phyloP scores from a whole-genome alignment of 176 grass and related monocot species.

The Cenchrus americanus region DNA sequence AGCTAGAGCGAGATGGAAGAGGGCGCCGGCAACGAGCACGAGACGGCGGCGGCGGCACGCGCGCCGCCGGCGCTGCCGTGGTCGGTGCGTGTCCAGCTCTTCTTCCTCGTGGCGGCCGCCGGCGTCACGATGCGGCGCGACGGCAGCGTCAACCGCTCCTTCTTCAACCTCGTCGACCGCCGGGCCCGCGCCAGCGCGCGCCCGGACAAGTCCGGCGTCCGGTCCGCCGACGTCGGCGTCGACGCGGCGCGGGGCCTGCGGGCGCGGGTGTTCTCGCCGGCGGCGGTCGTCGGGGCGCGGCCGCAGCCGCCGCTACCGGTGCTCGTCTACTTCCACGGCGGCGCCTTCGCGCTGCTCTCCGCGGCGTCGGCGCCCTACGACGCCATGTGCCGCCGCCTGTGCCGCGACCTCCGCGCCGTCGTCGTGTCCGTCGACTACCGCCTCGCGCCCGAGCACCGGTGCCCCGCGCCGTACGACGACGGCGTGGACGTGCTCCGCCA shows the following conservation, averaged over 20 bases:
- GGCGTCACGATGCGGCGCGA: constrained; percentile 49
- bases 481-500: constrained; percentile 31
- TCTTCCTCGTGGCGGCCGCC: neutral
- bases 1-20: neutral
- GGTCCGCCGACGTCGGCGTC: constrained; percentile 57
- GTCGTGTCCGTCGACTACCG: constrained; percentile 58
- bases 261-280: constrained; percentile 55
- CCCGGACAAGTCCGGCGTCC: constrained; percentile 44
- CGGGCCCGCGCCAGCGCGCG: constrained; percentile 7
- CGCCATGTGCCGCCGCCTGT: constrained; percentile 52
- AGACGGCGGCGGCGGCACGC: neutral
- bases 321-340: constrained; percentile 71
- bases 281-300: neutral
- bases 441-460: constrained; percentile 57
- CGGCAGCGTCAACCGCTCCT: constrained; percentile 59
- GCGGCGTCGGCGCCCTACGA: constrained; percentile 45
- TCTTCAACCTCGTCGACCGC: constrained; percentile 53
- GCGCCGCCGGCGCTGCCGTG: constrained; percentile 44
- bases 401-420: constrained; percentile 37
- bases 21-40: neutral
- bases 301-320: constrained; percentile 51
- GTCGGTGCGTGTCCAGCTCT: constrained; percentile 42
- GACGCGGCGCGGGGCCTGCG: constrained; percentile 44
- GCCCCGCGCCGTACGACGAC: constrained; percentile 52
- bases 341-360: constrained; percentile 64